Percentiles rank a stretch among this genome's conserved stretches.
These are phyloP conservation scores for Dimargaris verticillata DNA, from an alignment of 192 early-diverging fungal species.

Conservation along the genomic window DNA sequence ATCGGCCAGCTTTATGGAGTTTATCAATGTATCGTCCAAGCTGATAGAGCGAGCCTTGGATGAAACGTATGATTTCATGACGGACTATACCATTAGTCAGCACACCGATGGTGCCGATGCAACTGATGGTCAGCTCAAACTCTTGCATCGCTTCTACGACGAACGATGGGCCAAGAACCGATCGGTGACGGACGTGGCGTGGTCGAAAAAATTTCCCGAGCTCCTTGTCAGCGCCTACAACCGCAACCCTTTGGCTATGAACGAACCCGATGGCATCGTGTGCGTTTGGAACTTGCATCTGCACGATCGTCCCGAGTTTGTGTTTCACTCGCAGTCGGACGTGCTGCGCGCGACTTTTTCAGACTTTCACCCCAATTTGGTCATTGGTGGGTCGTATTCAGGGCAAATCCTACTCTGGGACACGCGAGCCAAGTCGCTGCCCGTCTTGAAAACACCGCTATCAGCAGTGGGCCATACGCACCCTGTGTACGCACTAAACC, in stretches of 20 bases:
- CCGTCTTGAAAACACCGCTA: conserved; percentile 86
- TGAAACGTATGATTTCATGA: conserved; percentile 79
- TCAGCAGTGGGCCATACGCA: conserved; percentile 84
- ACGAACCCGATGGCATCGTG: conserved; percentile 89
- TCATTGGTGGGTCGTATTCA: conserved; percentile 93
- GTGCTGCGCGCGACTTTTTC: conserved; percentile 79
- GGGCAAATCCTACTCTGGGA: conserved; percentile 98
- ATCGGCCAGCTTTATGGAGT: conserved; percentile 63
- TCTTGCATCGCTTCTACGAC: conserved; percentile 53
- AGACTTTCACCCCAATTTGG: conserved; percentile 77
- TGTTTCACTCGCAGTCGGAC: conserved; percentile 85
- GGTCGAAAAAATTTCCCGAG: conserved; percentile 85
- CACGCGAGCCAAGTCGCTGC: conserved; percentile 71
- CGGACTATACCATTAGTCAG: conserved; percentile 69
- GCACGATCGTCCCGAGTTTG: conserved; percentile 80
- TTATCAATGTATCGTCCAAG: conserved; percentile 76
- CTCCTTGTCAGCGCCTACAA: conserved; percentile 80
- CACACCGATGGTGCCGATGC: conserved; percentile 40
- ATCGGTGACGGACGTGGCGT: conserved; percentile 81
- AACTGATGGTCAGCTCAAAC: conserved; percentile 51
- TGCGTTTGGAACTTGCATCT: conserved; percentile 87
- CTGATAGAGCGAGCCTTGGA: conserved; percentile 79
- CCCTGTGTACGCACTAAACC: conserved; percentile 76
- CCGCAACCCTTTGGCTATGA: conserved; percentile 67
- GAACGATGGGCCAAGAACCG: conserved; percentile 74